These are phyloP conservation scores for Lyophyllum decastes DNA, from an alignment of 768 basidiomycete genomes.

Conservation along the genomic window DNA sequence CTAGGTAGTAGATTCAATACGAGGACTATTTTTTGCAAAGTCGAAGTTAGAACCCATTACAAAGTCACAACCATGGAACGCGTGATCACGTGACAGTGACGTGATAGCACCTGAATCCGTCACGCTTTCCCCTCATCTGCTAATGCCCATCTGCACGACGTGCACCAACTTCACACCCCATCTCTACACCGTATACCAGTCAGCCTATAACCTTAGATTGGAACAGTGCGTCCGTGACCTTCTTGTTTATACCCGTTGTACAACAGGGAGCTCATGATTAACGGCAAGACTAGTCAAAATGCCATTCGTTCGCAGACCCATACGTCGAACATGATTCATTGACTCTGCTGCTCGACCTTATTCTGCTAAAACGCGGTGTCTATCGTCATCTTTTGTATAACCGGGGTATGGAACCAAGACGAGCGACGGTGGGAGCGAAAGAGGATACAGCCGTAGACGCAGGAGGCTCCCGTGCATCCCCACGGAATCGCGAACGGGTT, in stretches of 20 bases:
- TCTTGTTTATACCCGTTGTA: background rate
- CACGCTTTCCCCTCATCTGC: background rate
- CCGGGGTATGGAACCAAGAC: constrained; percentile 65
- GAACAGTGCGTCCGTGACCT: constrained; percentile 75
- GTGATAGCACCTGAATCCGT: background rate
- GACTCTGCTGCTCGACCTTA: constrained; percentile 75
- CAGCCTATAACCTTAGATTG: constrained; percentile 74
- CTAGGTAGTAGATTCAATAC: too few species aligned
- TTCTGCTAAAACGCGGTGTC: constrained; percentile 79
- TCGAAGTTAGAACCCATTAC: too few species aligned
- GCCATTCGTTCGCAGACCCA: constrained; percentile 76
- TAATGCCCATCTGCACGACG: constrained; percentile 61
- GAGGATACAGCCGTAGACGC: constrained; percentile 7
- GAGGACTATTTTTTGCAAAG: background rate
- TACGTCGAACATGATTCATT: constrained; percentile 85
- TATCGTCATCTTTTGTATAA: constrained; percentile 85
- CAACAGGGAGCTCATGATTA: background rate
- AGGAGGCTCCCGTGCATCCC: background rate
- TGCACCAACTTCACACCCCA: constrained; percentile 67
- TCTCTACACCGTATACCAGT: constrained; percentile 83
- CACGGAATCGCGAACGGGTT: constrained; percentile 2
- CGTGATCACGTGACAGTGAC: background rate
- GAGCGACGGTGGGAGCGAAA: constrained; percentile 26
- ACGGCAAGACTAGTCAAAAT: constrained; percentile 46
- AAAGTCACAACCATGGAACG: too few species aligned